Conservation (phyloP, 75 land plant species). For the Cryptomeria japonica region DNA sequence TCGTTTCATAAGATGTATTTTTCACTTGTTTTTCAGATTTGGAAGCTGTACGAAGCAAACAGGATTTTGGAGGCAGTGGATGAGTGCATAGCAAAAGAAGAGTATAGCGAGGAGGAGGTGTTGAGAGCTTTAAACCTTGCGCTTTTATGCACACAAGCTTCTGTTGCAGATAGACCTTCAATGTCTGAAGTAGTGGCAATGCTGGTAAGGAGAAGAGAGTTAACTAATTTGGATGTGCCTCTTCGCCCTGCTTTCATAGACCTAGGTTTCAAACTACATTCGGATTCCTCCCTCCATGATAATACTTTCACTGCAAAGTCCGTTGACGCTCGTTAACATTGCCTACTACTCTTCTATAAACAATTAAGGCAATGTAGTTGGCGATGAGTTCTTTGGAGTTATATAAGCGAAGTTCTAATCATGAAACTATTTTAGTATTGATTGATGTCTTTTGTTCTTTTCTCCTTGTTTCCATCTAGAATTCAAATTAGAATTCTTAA, state of each 20-base stretch:
- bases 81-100: conserved; percentile 6
- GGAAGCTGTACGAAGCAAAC: conserved; percentile 35
- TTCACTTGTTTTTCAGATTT: conserved; percentile 16
- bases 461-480: too few relatives aligned
- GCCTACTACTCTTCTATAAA: not conserved
- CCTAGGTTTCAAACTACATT: not conserved
- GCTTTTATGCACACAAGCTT: conserved; percentile 45
- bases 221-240: not conserved
- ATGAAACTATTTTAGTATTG: too few relatives aligned
- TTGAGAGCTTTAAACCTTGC: conserved; percentile 30
- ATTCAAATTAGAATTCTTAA: too few relatives aligned
- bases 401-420: too few relatives aligned
- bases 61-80: conserved; percentile 18
- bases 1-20: too few relatives aligned
- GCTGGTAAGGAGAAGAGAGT: conserved; percentile 19
- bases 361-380: too few relatives aligned
- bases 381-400: too few relatives aligned
- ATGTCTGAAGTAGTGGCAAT: conserved; percentile 40
- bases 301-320: conserved; percentile 8
- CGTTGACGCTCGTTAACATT: not conserved
- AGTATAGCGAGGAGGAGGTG: not conserved
- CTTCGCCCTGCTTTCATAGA: conserved; percentile 21
- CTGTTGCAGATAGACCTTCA: conserved; percentile 35
- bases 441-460: too few relatives aligned
- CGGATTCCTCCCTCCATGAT: not conserved